Evolutionary conservation across 202 grass and related monocot genomes (phyloP).

Genomic region (Carex arenaria): DNA sequence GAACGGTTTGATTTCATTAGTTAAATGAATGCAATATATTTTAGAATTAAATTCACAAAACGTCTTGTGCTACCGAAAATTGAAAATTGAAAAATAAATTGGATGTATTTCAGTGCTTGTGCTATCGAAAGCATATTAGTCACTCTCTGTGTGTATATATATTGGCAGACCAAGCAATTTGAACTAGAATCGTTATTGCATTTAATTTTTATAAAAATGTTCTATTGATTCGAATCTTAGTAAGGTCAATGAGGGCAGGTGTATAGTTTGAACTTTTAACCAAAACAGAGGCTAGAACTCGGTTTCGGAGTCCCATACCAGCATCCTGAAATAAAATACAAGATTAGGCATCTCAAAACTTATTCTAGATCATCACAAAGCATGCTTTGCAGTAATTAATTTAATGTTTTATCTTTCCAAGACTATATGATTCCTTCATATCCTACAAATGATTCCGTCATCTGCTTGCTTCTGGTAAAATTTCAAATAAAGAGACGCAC

Average conservation of each 20-base stretch:
- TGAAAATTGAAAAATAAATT: too few relatives aligned
- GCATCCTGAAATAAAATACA: neutral
- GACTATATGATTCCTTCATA: neutral
- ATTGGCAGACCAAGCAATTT: too few relatives aligned
- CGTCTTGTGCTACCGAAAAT: too few relatives aligned
- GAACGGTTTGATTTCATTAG: too few relatives aligned
- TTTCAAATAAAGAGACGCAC: neutral
- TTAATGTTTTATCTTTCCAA: slow-evolving; percentile 5
- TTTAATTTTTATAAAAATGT: too few relatives aligned
- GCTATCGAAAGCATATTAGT: too few relatives aligned
- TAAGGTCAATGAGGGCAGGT: neutral
- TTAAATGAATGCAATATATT: too few relatives aligned
- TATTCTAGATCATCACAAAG: slow-evolving; percentile 14
- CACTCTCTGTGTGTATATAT: too few relatives aligned
- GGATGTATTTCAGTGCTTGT: too few relatives aligned
- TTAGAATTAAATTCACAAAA: too few relatives aligned
- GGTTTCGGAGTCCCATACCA: neutral
- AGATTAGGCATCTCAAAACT: neutral
- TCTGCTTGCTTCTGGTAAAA: neutral
- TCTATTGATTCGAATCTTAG: too few relatives aligned
- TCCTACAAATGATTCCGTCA: slow-evolving; percentile 1
- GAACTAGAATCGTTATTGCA: too few relatives aligned
- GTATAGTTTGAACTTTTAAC: neutral
- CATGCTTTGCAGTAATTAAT: neutral
- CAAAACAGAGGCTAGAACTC: neutral